Conservation (phyloP, 352 stramenopile species). For the Globisporangium splendens region DNA sequence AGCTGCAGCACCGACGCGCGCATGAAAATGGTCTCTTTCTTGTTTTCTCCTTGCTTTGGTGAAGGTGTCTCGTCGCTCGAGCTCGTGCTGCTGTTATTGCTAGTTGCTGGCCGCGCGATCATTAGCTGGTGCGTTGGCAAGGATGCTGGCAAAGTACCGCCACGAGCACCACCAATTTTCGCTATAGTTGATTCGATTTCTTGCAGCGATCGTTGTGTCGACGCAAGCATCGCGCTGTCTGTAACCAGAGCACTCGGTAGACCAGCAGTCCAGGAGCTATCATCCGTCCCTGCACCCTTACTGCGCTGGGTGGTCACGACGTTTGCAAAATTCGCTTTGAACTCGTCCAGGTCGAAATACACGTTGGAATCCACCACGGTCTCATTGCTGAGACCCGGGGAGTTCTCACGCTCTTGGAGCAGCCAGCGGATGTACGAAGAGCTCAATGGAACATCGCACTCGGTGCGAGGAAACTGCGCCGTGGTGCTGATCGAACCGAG, state of each 20-base stretch:
- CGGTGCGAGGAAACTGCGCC: slow-evolving; percentile 26
- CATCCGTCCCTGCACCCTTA: slow-evolving; percentile 6
- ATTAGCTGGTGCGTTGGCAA: neutral
- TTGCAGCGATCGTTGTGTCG: neutral
- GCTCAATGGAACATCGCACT: slow-evolving; percentile 33
- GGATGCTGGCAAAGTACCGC: neutral
- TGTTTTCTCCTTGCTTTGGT: neutral
- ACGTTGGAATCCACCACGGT: slow-evolving; percentile 22
- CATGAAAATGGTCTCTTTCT: slow-evolving; percentile 19
- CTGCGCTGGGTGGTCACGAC: slow-evolving; percentile 8
- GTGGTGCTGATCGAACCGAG: slow-evolving; percentile 12
- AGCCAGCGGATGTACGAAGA: slow-evolving; percentile 33
- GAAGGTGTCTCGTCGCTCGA: no score
- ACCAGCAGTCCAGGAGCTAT: neutral
- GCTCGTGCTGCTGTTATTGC: neutral
- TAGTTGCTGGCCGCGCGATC: neutral
- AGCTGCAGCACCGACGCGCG: slow-evolving; percentile 38
- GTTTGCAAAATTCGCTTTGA: slow-evolving; percentile 25
- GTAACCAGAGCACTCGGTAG: neutral
- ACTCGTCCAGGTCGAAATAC: slow-evolving; percentile 36
- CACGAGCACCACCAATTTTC: neutral
- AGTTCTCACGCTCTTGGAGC: slow-evolving; percentile 7
- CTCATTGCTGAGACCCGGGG: no score
- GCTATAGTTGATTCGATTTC: slow-evolving; percentile 1
- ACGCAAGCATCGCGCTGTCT: slow-evolving; percentile 10